These are phyloP conservation scores for Helicostylum pulchrum DNA, from an alignment of 192 early-diverging fungal genomes.

Conservation along the genomic window DNA sequence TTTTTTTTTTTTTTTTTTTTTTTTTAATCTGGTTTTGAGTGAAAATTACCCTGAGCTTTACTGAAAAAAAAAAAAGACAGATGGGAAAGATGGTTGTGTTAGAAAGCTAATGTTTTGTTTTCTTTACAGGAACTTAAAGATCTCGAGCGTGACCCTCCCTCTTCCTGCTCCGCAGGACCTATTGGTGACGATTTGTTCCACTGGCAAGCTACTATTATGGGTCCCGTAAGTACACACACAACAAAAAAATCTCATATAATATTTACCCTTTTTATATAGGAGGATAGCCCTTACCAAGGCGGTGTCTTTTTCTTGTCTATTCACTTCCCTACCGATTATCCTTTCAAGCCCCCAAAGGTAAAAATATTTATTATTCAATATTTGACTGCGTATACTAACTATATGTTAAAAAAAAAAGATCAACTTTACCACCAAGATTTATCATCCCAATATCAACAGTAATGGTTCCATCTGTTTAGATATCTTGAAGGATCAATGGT, in stretches of 20 bases:
- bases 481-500: slow-evolving; percentile 99
- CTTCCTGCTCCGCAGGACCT: slow-evolving; percentile 96
- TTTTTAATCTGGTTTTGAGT: no score
- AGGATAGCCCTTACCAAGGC: slow-evolving; percentile 87
- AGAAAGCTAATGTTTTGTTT: background rate
- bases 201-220: slow-evolving; percentile 99
- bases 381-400: no score
- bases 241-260: no score
- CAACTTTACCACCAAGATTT: slow-evolving; percentile 95
- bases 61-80: background rate
- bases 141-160: slow-evolving; percentile 96
- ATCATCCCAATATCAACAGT: slow-evolving; percentile 99
- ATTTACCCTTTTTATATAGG: slow-evolving; percentile 40
- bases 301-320: slow-evolving; percentile 98
- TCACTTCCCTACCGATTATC: slow-evolving; percentile 97
- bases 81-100: slow-evolving; percentile 9
- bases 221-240: slow-evolving; percentile 83
- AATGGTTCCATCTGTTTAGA: slow-evolving; percentile 98
- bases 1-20: no score
- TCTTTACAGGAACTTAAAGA: slow-evolving; percentile 84
- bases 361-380: background rate
- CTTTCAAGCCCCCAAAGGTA: slow-evolving; percentile 98
- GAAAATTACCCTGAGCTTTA: no score
- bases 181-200: slow-evolving; percentile 90
- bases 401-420: slow-evolving; percentile 44